Conservation (phyloP, 306 rosid species). For the Mimosa bimucronata region DNA sequence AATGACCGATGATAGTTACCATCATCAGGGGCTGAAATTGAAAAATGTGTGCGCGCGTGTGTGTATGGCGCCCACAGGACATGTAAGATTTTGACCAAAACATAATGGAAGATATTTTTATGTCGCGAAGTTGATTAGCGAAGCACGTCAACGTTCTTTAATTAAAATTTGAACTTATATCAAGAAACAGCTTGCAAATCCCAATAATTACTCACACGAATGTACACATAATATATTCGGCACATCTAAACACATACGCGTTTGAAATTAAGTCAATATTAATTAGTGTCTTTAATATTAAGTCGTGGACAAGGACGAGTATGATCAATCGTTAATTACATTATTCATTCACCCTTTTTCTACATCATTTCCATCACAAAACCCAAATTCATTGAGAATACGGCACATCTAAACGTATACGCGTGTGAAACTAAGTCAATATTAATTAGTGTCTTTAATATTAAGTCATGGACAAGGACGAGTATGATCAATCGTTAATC, state of each 20-base stretch:
- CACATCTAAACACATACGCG: neutral
- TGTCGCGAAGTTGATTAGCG: neutral
- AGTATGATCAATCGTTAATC: neutral
- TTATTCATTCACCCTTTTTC: neutral
- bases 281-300: neutral
- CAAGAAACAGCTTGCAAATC: neutral
- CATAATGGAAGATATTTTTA: constrained; percentile 16
- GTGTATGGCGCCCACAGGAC: neutral
- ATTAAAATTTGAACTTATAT: neutral
- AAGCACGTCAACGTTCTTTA: neutral
- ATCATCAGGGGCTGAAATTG: constrained; percentile 8
- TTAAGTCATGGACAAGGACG: neutral
- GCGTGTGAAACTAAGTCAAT: neutral
- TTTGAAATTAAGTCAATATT: neutral
- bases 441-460: neutral
- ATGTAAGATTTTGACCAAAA: neutral
- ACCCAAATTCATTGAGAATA: neutral
- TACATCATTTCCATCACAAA: neutral
- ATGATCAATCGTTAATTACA: neutral
- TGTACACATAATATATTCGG: neutral
- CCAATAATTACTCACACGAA: neutral
- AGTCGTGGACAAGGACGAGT: neutral
- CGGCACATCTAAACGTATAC: neutral
- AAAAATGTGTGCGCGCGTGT: neutral
- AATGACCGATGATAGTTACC: neutral